These are phyloP conservation scores for Papiliotrema nemorosa DNA, from an alignment of 1,284 basidiomycete species.

Conservation along the genomic window DNA sequence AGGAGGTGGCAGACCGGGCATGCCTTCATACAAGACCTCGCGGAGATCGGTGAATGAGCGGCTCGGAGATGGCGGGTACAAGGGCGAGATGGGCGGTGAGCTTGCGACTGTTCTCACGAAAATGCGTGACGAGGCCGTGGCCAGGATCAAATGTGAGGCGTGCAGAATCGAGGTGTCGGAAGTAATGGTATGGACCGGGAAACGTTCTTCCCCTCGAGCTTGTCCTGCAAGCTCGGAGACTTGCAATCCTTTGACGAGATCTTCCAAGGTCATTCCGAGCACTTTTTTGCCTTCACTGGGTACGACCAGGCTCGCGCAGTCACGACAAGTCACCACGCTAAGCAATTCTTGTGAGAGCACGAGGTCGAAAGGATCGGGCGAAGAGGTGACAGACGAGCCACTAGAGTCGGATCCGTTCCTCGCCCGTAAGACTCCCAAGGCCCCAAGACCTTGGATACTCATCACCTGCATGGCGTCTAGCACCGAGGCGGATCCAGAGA, in stretches of 20 bases:
- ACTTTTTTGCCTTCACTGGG: constrained; percentile 36
- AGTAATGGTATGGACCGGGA: constrained; percentile 38
- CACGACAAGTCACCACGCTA: constrained; percentile 27
- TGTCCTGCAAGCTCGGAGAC: constrained; percentile 21
- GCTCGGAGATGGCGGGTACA: constrained; percentile 18
- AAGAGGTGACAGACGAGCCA: background rate
- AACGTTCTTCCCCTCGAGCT: constrained; percentile 35
- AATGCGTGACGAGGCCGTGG: constrained; percentile 34
- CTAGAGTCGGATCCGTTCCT: background rate
- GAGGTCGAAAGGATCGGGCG: constrained; percentile 8
- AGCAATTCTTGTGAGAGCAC: constrained; percentile 13
- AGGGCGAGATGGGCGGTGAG: constrained; percentile 29
- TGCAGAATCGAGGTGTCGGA: constrained; percentile 27
- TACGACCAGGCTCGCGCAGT: constrained; percentile 33
- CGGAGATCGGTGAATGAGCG: constrained; percentile 13
- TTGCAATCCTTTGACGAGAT: constrained; percentile 31
- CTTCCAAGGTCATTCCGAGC: constrained; percentile 30
- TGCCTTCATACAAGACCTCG: background rate
- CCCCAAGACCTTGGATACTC: constrained; percentile 30
- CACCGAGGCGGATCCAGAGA: constrained; percentile 25
- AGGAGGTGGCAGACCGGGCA: constrained; percentile 22
- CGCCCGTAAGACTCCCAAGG: constrained; percentile 26
- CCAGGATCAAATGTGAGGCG: constrained; percentile 35
- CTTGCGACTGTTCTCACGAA: constrained; percentile 24
- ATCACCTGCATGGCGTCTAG: constrained; percentile 43